Conservation (phyloP, 208 protist genomes). For the Phytomonas francai region DNA sequence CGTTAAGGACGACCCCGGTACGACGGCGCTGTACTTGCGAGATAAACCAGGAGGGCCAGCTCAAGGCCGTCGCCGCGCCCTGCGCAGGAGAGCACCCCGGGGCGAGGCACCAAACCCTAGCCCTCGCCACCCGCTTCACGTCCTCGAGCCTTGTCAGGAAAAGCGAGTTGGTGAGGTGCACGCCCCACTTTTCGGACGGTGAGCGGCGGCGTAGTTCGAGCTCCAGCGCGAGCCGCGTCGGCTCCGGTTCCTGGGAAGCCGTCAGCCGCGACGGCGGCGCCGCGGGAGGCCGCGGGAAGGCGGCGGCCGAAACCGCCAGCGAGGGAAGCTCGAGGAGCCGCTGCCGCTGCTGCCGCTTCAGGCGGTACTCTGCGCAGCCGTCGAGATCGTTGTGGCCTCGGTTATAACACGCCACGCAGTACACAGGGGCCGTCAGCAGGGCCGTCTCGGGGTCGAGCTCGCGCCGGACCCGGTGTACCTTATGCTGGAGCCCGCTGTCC, state of each 20-base stretch:
- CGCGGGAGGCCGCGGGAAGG: neutral
- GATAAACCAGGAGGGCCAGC: conserved; percentile 18
- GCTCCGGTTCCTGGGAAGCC: neutral
- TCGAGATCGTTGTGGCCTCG: conserved; percentile 58
- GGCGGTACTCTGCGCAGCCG: conserved; percentile 70
- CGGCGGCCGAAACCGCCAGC: neutral
- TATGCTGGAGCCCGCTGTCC: conserved; percentile 76
- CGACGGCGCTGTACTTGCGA: neutral
- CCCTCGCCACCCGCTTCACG: conserved; percentile 14
- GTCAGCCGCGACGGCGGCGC: neutral
- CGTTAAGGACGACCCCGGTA: no score
- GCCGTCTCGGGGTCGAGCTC: conserved; percentile 71
- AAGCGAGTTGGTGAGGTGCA: conserved; percentile 49
- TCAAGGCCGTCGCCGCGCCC: neutral
- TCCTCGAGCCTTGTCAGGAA: conserved; percentile 44
- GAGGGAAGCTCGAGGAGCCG: no score
- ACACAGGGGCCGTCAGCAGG: conserved; percentile 45
- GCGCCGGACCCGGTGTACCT: conserved; percentile 74
- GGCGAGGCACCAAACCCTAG: conserved; percentile 11
- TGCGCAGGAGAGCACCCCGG: neutral
- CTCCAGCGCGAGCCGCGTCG: conserved; percentile 18
- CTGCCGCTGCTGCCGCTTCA: conserved; percentile 26
- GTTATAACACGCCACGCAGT: conserved; percentile 70
- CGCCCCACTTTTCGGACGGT: conserved; percentile 52
- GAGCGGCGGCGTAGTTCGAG: conserved; percentile 39